A percentile compares a stretch with the other conserved stretches of the same genome.
Conservation (phyloP, 202 grass and related monocot genomes). For the Sporobolus alterniflorus region DNA sequence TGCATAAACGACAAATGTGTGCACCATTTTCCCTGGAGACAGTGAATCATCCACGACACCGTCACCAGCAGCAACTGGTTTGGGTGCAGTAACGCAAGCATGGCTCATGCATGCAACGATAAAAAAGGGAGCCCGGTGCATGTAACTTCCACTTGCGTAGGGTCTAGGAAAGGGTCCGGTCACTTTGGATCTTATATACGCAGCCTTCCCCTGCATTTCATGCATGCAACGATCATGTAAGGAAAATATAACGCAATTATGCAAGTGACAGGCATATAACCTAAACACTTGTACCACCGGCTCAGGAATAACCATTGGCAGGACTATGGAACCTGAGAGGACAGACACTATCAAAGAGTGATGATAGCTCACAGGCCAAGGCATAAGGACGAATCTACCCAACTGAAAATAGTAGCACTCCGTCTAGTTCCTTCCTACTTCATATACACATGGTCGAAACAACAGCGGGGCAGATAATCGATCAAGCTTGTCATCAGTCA, state of each 20-base stretch:
- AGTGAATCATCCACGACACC: not conserved
- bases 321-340: not conserved
- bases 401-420: not conserved
- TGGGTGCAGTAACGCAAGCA: not conserved
- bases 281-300: not conserved
- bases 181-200: too few relatives aligned
- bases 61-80: not conserved
- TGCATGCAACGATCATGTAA: not conserved
- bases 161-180: too few relatives aligned
- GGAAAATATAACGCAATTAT: not conserved
- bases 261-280: not conserved
- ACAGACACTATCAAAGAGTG: not conserved
- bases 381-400: not conserved
- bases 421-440: not conserved
- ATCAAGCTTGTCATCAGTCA: not conserved
- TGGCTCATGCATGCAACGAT: not conserved
- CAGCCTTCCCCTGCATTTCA: too few relatives aligned
- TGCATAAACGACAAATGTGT: not conserved
- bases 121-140: too few relatives aligned
- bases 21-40: not conserved
- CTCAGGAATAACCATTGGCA: not conserved
- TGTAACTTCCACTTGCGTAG: too few relatives aligned
- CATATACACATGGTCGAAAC: not conserved
- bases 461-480: not conserved
- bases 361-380: not conserved